Conservation (phyloP, 208 protist species). For the Kentomonas sorsogonicus region DNA sequence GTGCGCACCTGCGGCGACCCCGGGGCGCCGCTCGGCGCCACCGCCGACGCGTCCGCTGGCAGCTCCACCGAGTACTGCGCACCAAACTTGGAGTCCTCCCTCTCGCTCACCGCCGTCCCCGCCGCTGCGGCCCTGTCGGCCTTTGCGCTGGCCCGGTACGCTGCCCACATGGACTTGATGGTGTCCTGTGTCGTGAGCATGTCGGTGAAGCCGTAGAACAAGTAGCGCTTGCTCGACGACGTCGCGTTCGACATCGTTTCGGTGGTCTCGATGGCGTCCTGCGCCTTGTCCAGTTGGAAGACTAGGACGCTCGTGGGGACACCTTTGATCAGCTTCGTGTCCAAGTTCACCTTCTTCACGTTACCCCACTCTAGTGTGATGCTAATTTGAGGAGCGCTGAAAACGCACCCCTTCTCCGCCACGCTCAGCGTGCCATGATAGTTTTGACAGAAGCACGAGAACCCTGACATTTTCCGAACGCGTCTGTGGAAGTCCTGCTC, state of each 20-base stretch:
- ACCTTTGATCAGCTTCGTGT: conserved; percentile 70
- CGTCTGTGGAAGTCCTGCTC: too few species aligned
- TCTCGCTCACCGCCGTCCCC: too few species aligned
- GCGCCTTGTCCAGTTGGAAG: conserved; percentile 27
- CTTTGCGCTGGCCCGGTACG: conserved; percentile 21
- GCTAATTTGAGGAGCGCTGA: conserved; percentile 47
- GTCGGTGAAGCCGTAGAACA: conserved; percentile 79
- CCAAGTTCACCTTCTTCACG: conserved; percentile 55
- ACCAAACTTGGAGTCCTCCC: too few species aligned
- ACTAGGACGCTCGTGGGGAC: conserved; percentile 66
- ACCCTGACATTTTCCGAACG: conserved; percentile 22
- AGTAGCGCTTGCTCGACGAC: conserved; percentile 38
- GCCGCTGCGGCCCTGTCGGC: too few species aligned
- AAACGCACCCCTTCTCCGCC: conserved; percentile 39
- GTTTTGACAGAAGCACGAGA: conserved; percentile 65
- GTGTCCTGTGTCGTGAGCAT: conserved; percentile 55
- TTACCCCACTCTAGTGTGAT: conserved; percentile 54
- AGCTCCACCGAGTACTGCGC: too few species aligned
- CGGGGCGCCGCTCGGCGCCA: too few species aligned
- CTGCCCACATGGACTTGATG: conserved; percentile 34
- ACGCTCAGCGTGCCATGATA: conserved; percentile 55
- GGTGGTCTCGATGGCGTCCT: conserved; percentile 9
- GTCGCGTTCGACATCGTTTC: conserved; percentile 16
- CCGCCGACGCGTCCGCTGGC: too few species aligned
- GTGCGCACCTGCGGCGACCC: too few species aligned